Evolutionary conservation across 2,329 filamentous ascomycete species (phyloP).

Genomic region (Didymella glomerata): DNA sequence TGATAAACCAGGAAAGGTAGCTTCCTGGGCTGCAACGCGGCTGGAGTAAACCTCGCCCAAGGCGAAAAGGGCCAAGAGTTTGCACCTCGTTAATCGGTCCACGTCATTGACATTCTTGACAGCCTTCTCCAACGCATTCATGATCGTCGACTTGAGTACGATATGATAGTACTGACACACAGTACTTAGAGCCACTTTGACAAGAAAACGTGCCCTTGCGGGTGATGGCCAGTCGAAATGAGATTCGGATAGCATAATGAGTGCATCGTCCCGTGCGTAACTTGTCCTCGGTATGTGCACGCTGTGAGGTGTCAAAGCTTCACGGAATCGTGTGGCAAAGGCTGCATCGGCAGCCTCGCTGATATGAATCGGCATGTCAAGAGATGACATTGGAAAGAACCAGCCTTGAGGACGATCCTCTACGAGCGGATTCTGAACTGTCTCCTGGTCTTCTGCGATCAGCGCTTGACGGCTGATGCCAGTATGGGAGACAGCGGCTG

Average conservation of each 20-base stretch:
- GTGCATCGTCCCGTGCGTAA: not conserved
- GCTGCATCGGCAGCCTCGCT: not conserved
- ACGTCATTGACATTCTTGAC: not conserved
- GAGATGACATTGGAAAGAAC: not conserved
- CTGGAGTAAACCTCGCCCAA: not conserved
- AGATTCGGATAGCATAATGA: not conserved
- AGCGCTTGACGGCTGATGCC: not conserved
- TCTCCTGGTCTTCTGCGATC: not conserved
- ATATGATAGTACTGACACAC: not conserved
- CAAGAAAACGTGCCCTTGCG: not conserved
- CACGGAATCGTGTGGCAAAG: not conserved
- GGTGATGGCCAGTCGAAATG: not conserved
- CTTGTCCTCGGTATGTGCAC: not conserved
- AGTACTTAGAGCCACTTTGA: not conserved
- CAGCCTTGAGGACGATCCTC: not conserved
- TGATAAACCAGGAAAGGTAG: not conserved
- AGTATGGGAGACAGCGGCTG: not conserved
- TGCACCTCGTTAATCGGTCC: not conserved
- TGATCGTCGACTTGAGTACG: not conserved
- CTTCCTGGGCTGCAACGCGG: not conserved
- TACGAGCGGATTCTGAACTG: not conserved
- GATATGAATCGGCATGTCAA: not conserved
- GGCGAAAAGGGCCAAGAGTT: not conserved
- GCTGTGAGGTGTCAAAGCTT: not conserved
- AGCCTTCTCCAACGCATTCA: not conserved